phyloP scores from a whole-genome alignment of 1,139 yeast genomes.

The Saccharomycopsis hybrid region DNA sequence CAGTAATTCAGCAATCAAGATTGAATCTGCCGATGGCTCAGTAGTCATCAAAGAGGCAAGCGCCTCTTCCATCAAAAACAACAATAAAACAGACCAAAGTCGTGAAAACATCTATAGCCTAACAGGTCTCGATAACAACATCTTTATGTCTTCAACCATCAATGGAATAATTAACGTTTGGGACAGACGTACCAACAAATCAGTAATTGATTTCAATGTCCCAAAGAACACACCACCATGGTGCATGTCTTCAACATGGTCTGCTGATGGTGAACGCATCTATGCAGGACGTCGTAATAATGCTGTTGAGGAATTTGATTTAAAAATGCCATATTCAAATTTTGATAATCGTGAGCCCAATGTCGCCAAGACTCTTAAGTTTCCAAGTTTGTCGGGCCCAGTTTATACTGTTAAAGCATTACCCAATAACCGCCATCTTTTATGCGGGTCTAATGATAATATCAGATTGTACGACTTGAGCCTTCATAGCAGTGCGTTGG shows the following conservation, averaged over 20 bases:
- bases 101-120: conserved; percentile 23
- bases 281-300: conserved; percentile 89
- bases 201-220: conserved; percentile 31
- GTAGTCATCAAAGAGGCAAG: background rate
- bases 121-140: conserved; percentile 40
- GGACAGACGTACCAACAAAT: conserved; percentile 58
- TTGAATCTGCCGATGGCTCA: background rate
- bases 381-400: conserved; percentile 89
- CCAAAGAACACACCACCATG: conserved; percentile 81
- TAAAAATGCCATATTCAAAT: conserved; percentile 46
- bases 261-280: conserved; percentile 69
- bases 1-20: background rate
- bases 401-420: conserved; percentile 75
- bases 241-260: conserved; percentile 94
- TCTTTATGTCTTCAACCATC: conserved; percentile 74
- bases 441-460: conserved; percentile 89
- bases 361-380: conserved; percentile 54
- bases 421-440: conserved; percentile 72
- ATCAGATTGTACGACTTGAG: conserved; percentile 72
- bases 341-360: conserved; percentile 34
- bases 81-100: background rate
- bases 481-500: background rate
- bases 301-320: conserved; percentile 76
- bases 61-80: background rate
- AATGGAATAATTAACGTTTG: conserved; percentile 81